Evolutionary conservation across 495 filamentous ascomycete species (phyloP), one percentile per base, ranked within the genome.

Genomic region (Neohortaea acidophila): DNA sequence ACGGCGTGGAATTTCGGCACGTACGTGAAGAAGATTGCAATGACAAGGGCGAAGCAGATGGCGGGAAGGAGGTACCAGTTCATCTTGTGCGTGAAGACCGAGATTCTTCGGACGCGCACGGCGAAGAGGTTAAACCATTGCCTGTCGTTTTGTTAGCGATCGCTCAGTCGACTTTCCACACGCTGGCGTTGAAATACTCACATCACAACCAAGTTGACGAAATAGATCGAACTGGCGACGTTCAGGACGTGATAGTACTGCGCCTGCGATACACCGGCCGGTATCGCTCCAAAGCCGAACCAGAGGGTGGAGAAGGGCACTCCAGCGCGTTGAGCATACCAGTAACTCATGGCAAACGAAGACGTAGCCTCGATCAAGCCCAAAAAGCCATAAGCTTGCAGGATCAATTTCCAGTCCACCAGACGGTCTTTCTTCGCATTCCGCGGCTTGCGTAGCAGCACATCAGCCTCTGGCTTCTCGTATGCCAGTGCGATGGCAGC

Each of bases 131-230:
- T 79, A 58, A 79, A 79, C 61, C 69, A 78, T 68, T 82, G 78
- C n/a, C n/a, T n/a, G n/a, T n/a, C n/a, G n/a, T n/a, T n/a, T n/a
- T n/a, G n/a, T n/a, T 72, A 18, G 44, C 38, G 46, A 49, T 36
- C 36, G 10, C 39, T 27, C 13, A 17, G 11, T 6, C 12, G 11
- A 19, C 27, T 18, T 18, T 11, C 33, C 15, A 19, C 19, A 9
- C 22, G 62, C 53, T 52, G 69, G n/a, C n/a, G n/a, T n/a, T n/a
- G n/a, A n/a, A n/a, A n/a, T n/a, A n/a, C n/a, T n/a, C n/a, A n/a
- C 73, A 77, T 77, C 3, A 79, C 68, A 5, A 84, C 75, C 7
- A 84, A 58, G n/a, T 68, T 79, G 21, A 81, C 68, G 44, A 84
- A 83, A 47, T 83, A 83, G 24, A 82, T 70, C 18, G 67, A 72